phyloP scores from a whole-genome alignment of 192 early-diverging fungal species.

The Coemansia biformis region DNA sequence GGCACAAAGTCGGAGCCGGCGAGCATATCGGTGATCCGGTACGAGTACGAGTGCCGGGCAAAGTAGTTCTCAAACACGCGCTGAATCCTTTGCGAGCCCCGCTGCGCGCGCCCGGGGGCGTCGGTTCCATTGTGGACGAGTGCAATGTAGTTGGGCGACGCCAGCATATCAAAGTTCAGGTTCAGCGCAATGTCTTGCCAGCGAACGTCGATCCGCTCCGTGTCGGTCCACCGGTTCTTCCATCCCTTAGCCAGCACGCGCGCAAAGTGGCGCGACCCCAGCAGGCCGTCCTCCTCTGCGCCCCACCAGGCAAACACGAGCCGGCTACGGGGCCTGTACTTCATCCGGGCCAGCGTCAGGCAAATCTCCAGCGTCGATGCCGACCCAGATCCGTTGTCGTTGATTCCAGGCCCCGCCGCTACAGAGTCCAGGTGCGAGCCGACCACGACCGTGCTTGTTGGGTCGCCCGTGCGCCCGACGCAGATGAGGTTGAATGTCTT shows the following conservation, averaged over 20 bases:
- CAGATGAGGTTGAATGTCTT: conserved; percentile 63
- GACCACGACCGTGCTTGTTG: conserved; percentile 52
- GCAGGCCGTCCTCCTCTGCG: conserved; percentile 64
- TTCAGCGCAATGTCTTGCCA: conserved; percentile 54
- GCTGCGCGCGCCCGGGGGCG: conserved; percentile 49
- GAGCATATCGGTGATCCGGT: conserved; percentile 55
- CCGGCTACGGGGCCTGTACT: conserved; percentile 51
- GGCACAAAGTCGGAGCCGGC: conserved; percentile 65
- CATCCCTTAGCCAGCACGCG: conserved; percentile 45
- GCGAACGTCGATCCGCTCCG: conserved; percentile 19
- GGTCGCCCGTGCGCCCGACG: conserved; percentile 47
- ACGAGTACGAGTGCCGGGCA: conserved; percentile 39
- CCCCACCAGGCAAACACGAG: conserved; percentile 72
- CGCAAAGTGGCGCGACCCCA: conserved; percentile 61
- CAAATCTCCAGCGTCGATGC: conserved; percentile 57
- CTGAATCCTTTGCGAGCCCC: conserved; percentile 56
- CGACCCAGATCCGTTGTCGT: conserved; percentile 66
- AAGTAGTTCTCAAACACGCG: conserved; percentile 57
- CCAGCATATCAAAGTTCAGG: conserved; percentile 72
- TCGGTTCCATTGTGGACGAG: conserved; percentile 61
- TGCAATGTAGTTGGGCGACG: conserved; percentile 65
- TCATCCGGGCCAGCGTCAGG: conserved; percentile 46
- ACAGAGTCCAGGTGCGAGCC: conserved; percentile 69
- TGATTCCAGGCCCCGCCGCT: conserved; percentile 62
- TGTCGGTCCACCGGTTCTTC: conserved; percentile 38